Evolutionary conservation across 495 filamentous ascomycete species (phyloP).

Genomic region (Rhypophila decipiens): DNA sequence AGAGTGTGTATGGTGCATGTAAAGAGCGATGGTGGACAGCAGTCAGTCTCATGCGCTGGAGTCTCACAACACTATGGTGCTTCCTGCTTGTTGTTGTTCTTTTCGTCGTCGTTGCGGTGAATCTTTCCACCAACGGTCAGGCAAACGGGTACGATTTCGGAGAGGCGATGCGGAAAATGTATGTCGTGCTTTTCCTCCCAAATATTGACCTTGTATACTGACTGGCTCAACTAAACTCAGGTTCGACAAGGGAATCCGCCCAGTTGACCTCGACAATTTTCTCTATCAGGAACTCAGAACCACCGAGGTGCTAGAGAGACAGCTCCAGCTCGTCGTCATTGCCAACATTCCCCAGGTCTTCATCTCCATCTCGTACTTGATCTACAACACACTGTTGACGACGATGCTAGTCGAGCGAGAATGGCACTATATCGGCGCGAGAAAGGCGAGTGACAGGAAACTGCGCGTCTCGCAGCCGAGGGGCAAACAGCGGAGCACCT

Average conservation of each 20-base stretch:
- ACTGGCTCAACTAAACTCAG: too few relatives aligned
- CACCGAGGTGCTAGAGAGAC: background rate
- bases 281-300: too few relatives aligned
- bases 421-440: constrained; percentile 14
- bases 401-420: constrained; percentile 24
- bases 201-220: too few relatives aligned
- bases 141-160: too few relatives aligned
- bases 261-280: too few relatives aligned
- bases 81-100: background rate
- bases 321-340: constrained; percentile 14
- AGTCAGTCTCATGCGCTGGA: background rate
- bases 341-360: constrained; percentile 38
- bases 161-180: too few relatives aligned
- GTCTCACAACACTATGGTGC: background rate
- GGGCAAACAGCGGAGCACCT: constrained; percentile 35
- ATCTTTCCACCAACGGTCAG: too few relatives aligned
- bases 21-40: background rate
- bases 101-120: background rate
- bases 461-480: constrained; percentile 19
- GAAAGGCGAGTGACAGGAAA: too few relatives aligned
- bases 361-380: constrained; percentile 37
- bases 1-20: too few relatives aligned
- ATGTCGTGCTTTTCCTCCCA: too few relatives aligned
- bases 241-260: too few relatives aligned
- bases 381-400: constrained; percentile 31